Evolutionary conservation across 73 alveolate genomes (phyloP).

Genomic region (Paramecium sexaurelia): DNA sequence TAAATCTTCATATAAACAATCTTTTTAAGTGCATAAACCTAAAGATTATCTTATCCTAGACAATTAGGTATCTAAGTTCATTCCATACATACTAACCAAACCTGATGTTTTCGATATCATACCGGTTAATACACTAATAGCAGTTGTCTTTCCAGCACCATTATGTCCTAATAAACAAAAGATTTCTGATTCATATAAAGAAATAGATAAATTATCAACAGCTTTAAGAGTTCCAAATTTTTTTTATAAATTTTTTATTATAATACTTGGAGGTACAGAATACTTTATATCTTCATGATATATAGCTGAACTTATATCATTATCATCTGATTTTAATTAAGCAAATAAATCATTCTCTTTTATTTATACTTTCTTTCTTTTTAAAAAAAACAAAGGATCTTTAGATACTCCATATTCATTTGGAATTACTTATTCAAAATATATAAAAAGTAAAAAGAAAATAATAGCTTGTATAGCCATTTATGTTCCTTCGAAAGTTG

Average conservation of each 20-base stretch:
- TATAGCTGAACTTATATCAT: conserved; percentile 58
- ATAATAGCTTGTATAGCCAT: conserved; percentile 13
- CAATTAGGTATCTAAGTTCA: conserved; percentile 42
- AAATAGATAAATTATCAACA: conserved; percentile 27
- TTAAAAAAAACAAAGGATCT: conserved; percentile 70
- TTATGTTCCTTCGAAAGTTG: neutral
- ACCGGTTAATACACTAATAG: conserved; percentile 69
- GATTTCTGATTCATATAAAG: conserved; percentile 55
- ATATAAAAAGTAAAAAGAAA: conserved; percentile 66
- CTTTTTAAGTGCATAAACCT: conserved; percentile 82
- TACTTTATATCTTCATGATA: conserved; percentile 56
- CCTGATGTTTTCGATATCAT: conserved; percentile 72
- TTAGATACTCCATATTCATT: conserved; percentile 81
- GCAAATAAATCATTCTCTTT: conserved; percentile 29
- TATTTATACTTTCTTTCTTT: neutral
- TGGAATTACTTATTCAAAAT: conserved; percentile 83
- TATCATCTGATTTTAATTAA: neutral
- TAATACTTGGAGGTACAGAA: conserved; percentile 33
- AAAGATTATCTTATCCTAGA: conserved; percentile 66
- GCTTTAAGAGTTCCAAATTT: conserved; percentile 42
- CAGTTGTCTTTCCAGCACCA: conserved; percentile 79
- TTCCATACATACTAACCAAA: conserved; percentile 66
- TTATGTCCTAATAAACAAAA: conserved; percentile 72
- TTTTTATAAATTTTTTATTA: conserved; percentile 24
- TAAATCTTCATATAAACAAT: conserved; percentile 77